phyloP scores from a whole-genome alignment of 2,329 filamentous ascomycete species.

The Beauveria sp. region DNA sequence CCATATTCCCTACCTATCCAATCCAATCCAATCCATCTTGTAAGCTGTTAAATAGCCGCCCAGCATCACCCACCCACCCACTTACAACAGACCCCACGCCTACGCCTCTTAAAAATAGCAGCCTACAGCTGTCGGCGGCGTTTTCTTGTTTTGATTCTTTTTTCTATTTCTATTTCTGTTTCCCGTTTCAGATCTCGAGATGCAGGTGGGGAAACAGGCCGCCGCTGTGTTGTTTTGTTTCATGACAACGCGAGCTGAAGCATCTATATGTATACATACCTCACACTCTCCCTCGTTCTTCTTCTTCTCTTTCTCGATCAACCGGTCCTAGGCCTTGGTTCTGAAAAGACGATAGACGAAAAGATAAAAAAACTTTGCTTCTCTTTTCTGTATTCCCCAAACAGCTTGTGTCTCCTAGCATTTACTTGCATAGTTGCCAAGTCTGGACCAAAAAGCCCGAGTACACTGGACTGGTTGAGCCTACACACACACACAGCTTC shows the following conservation, averaged over 20 bases:
- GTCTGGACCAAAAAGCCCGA: neutral
- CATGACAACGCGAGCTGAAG: neutral
- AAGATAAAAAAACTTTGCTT: neutral
- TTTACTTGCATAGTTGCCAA: constrained; percentile 8
- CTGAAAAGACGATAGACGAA: no score
- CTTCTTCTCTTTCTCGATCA: neutral
- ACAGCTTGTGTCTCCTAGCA: constrained; percentile 8
- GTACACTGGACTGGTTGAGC: neutral
- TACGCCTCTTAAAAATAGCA: neutral
- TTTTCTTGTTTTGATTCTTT: no score
- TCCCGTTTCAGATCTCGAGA: constrained; percentile 8
- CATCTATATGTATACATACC: neutral
- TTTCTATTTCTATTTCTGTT: neutral
- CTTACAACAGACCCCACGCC: neutral
- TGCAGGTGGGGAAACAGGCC: neutral
- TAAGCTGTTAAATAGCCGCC: neutral
- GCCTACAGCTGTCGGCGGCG: neutral
- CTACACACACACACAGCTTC: neutral
- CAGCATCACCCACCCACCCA: neutral
- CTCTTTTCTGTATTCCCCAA: neutral
- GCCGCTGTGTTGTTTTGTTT: neutral
- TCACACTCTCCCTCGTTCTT: neutral
- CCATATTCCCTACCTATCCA: no score
- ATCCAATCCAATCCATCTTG: no score
- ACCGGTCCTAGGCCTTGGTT: constrained; percentile 5